Evolutionary conservation across 2,329 filamentous ascomycete species (phyloP).

Genomic region (Pseudohalonectria lignicola): DNA sequence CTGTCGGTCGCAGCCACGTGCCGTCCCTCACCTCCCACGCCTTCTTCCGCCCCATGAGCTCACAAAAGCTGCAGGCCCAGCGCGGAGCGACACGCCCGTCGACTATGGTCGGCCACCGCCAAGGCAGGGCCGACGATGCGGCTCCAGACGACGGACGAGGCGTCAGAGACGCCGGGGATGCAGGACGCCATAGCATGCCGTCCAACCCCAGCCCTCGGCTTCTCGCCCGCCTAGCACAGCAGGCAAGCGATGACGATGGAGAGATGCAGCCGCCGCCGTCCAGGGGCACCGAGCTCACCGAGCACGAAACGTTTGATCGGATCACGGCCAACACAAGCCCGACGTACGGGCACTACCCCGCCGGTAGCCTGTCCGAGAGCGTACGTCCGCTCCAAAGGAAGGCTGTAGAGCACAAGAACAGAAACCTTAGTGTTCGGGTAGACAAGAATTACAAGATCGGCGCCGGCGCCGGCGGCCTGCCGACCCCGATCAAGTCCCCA

Average conservation of each 20-base stretch:
- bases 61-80: slow-evolving; percentile 86
- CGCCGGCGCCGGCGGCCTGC: slow-evolving; percentile 24
- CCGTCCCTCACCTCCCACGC: slow-evolving; percentile 80
- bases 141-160: slow-evolving; percentile 8
- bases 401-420: slow-evolving; percentile 16
- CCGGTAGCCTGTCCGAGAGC: slow-evolving; percentile 63
- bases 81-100: slow-evolving; percentile 45
- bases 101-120: slow-evolving; percentile 26
- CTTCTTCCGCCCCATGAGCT: slow-evolving; percentile 96
- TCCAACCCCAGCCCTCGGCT: slow-evolving; percentile 34
- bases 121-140: slow-evolving; percentile 11
- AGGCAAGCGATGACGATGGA: slow-evolving; percentile 28
- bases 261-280: slow-evolving; percentile 55
- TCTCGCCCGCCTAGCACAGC: slow-evolving; percentile 19
- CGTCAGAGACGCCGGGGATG: too few relatives aligned
- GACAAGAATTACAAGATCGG: slow-evolving; percentile 44
- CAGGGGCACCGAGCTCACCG: slow-evolving; percentile 71
- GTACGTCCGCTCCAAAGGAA: slow-evolving; percentile 60
- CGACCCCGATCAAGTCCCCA: slow-evolving; percentile 58
- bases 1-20: slow-evolving; percentile 75
- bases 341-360: slow-evolving; percentile 43
- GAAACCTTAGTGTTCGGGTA: slow-evolving; percentile 45
- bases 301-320: slow-evolving; percentile 59
- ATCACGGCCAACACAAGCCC: slow-evolving; percentile 67
- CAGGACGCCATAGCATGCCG: slow-evolving; percentile 33